Evolutionary conservation across 2,329 filamentous ascomycete genomes (phyloP).

Genomic region (Ilyonectria mors-panacis): DNA sequence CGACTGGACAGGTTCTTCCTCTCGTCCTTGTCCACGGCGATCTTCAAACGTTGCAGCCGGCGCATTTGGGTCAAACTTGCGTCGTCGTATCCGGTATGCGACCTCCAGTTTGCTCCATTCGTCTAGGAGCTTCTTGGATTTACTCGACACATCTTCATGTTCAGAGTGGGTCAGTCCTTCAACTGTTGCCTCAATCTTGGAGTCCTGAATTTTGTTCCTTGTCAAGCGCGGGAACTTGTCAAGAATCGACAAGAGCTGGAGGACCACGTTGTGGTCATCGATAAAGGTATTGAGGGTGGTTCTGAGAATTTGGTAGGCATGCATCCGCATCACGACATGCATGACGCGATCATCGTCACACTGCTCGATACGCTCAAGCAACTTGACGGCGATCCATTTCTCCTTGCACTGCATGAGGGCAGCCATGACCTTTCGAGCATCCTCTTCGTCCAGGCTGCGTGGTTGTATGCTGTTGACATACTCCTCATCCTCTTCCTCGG

Average conservation of each 20-base stretch:
- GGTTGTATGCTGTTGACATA: slow-evolving; percentile 92
- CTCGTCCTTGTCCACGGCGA: slow-evolving; percentile 68
- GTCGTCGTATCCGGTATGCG: slow-evolving; percentile 92
- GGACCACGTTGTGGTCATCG: slow-evolving; percentile 89
- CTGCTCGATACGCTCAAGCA: slow-evolving; percentile 88
- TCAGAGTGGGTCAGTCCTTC: slow-evolving; percentile 76
- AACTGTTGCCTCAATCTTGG: slow-evolving; percentile 91
- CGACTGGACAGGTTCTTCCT: slow-evolving; percentile 56
- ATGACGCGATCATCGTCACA: slow-evolving; percentile 90
- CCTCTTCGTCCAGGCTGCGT: slow-evolving; percentile 83
- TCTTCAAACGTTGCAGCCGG: slow-evolving; percentile 71
- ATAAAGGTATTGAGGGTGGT: slow-evolving; percentile 87
- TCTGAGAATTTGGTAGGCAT: slow-evolving; percentile 96
- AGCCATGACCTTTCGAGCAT: slow-evolving; percentile 95
- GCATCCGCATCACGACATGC: slow-evolving; percentile 93
- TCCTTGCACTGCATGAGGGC: slow-evolving; percentile 98
- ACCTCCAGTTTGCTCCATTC: slow-evolving; percentile 92
- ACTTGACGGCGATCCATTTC: slow-evolving; percentile 98
- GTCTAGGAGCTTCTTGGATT: slow-evolving; percentile 80
- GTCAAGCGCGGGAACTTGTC: slow-evolving; percentile 91
- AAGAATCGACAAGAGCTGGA: slow-evolving; percentile 92
- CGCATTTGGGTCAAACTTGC: slow-evolving; percentile 83
- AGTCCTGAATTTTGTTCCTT: slow-evolving; percentile 96
- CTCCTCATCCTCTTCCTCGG: slow-evolving; percentile 92
- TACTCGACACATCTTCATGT: slow-evolving; percentile 81